Evolutionary conservation across 345 rosid genomes (phyloP).

Genomic region (Eucalyptus coolabah): DNA sequence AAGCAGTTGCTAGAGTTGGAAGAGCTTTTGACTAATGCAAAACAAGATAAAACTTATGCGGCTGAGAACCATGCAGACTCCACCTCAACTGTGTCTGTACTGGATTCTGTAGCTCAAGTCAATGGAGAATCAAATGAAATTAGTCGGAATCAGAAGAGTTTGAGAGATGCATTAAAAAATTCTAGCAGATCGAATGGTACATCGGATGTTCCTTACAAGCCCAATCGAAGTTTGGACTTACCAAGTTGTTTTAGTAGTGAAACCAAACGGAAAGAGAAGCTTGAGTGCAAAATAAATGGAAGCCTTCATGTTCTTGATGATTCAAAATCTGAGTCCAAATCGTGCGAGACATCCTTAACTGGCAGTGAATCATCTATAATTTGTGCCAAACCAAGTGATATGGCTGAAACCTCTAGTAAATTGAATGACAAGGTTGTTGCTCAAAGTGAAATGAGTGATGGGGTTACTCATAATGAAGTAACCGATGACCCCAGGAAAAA

Average conservation of each 20-base stretch:
- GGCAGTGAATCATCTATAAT: slow-evolving; percentile 19
- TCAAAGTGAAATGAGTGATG: slow-evolving; percentile 24
- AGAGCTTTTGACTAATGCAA: slow-evolving; percentile 48
- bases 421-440: slow-evolving; percentile 14
- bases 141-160: background rate
- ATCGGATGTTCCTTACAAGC: slow-evolving; percentile 10
- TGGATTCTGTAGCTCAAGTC: slow-evolving; percentile 18
- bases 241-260: slow-evolving; percentile 16
- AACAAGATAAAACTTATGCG: slow-evolving; percentile 23
- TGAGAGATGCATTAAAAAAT: slow-evolving; percentile 2
- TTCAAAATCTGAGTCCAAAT: slow-evolving; percentile 19
- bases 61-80: slow-evolving; percentile 10
- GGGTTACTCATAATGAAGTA: slow-evolving; percentile 12
- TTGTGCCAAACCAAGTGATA: slow-evolving; percentile 22
- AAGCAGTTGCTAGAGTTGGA: slow-evolving; percentile 86
- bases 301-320: slow-evolving; percentile 7
- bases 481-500: slow-evolving; percentile 33
- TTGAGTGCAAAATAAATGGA: slow-evolving; percentile 24
- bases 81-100: slow-evolving; percentile 7
- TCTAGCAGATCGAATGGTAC: slow-evolving; percentile 13
- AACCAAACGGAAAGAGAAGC: slow-evolving; percentile 18
- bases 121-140: slow-evolving; percentile 24
- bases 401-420: slow-evolving; percentile 29
- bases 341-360: slow-evolving; percentile 4
- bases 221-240: slow-evolving; percentile 12